Conservation (phyloP, 305 asterid genomes). For the Solanum hybrid region DNA sequence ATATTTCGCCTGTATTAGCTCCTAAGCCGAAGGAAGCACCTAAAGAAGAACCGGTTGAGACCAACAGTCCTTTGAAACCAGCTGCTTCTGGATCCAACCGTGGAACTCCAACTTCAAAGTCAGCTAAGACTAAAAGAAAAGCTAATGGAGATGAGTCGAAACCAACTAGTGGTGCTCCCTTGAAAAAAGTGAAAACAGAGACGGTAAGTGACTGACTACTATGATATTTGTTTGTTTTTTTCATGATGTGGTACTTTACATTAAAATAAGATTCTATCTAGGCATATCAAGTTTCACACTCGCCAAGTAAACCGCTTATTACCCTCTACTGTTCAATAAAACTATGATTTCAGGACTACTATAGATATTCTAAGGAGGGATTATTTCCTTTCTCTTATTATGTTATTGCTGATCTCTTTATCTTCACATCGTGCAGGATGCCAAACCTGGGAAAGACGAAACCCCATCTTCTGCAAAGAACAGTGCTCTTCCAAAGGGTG, state of each 20-base stretch:
- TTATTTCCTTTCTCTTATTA: neutral
- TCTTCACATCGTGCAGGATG: slow-evolving; percentile 36
- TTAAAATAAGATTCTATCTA: neutral
- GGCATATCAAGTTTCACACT: neutral
- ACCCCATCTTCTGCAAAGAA: slow-evolving; percentile 36
- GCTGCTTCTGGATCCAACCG: slow-evolving; percentile 51
- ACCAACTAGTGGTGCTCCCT: slow-evolving; percentile 49
- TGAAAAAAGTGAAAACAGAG: slow-evolving; percentile 85
- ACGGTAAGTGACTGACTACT: slow-evolving; percentile 28
- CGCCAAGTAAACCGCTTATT: neutral
- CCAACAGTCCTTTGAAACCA: slow-evolving; percentile 52
- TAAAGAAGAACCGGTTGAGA: slow-evolving; percentile 81
- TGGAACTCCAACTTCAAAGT: slow-evolving; percentile 63
- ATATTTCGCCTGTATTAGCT: slow-evolving; percentile 70
- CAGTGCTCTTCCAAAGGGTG: slow-evolving; percentile 40
- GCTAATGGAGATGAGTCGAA: slow-evolving; percentile 58
- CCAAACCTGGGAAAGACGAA: slow-evolving; percentile 57
- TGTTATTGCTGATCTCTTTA: neutral
- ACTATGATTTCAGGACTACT: neutral
- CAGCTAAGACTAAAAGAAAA: slow-evolving; percentile 77
- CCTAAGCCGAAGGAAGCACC: slow-evolving; percentile 70
- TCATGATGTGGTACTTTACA: neutral
- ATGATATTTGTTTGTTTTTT: neutral
- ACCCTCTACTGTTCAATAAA: neutral
- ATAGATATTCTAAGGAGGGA: neutral